phyloP scores from a whole-genome alignment of 257 asterid genomes.

The Jacaranda copaia region DNA sequence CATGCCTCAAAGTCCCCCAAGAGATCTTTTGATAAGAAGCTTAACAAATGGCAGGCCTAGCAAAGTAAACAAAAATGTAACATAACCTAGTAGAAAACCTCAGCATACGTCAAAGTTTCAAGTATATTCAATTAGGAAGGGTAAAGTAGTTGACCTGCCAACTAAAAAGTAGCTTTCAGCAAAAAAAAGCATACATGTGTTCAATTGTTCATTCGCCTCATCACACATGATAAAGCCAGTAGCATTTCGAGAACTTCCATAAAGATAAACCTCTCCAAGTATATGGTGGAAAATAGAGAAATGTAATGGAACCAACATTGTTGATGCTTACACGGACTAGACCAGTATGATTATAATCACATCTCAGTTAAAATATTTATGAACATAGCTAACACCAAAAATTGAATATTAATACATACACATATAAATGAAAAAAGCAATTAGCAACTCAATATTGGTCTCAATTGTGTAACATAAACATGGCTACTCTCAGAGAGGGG shows the following conservation, averaged over 20 bases:
- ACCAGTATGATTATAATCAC: constrained; percentile 24
- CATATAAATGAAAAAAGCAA: no score
- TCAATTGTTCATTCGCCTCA: constrained; percentile 14
- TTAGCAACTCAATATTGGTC: constrained; percentile 24
- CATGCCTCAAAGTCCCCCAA: constrained; percentile 97
- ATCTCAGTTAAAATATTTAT: constrained; percentile 24
- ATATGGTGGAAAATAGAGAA: neutral
- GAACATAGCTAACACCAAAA: constrained; percentile 18
- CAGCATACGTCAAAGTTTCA: constrained; percentile 24
- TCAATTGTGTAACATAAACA: constrained; percentile 10
- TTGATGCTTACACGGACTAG: constrained; percentile 20
- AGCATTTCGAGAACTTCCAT: constrained; percentile 13
- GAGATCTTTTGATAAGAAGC: constrained; percentile 91
- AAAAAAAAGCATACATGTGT: neutral
- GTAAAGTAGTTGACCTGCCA: neutral
- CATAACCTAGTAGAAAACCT: constrained; percentile 33
- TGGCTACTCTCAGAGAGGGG: constrained; percentile 17
- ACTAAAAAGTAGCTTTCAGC: constrained; percentile 3
- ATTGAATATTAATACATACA: neutral
- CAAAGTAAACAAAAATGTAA: constrained; percentile 29
- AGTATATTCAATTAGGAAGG: constrained; percentile 24
- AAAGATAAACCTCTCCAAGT: constrained; percentile 22
- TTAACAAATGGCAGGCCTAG: constrained; percentile 86
- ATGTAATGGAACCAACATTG: neutral
- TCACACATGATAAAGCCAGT: constrained; percentile 9